These are phyloP conservation scores for Candida railenensis DNA, from an alignment of 805 yeast genomes.

Conservation along the genomic window DNA sequence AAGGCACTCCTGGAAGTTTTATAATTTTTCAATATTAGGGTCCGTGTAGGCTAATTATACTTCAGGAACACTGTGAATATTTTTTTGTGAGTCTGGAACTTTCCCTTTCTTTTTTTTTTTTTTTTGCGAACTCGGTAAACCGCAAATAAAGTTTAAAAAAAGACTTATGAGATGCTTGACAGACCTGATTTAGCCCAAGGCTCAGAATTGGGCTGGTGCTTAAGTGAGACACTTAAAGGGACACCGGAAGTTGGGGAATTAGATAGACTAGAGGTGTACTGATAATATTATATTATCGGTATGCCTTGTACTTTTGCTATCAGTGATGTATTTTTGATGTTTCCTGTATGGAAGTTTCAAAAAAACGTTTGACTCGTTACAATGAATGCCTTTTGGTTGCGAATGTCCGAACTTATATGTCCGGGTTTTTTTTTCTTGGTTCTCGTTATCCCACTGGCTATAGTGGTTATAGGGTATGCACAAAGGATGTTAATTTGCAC, in stretches of 20 bases:
- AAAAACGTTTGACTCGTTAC: background rate
- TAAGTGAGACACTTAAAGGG: too few relatives aligned
- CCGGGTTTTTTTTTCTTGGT: background rate
- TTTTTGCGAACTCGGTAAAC: constrained; percentile 83
- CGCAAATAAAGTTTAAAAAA: background rate
- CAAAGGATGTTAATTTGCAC: background rate
- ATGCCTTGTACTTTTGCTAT: background rate
- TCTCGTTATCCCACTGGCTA: background rate
- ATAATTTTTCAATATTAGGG: background rate
- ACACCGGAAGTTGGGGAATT: too few relatives aligned
- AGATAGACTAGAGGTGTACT: background rate
- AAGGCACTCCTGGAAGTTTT: background rate
- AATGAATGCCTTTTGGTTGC: background rate
- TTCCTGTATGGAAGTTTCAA: background rate
- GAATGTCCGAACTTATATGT: background rate
- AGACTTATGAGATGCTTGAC: too few relatives aligned
- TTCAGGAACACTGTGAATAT: background rate
- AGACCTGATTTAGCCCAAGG: background rate
- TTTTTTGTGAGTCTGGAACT: constrained; percentile 2
- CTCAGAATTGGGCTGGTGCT: background rate
- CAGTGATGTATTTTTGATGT: background rate
- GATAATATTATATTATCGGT: background rate
- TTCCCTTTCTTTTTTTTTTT: constrained; percentile 72
- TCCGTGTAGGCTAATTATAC: background rate
- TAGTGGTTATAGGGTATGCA: background rate